Evolutionary conservation across 345 rosid genomes (phyloP).

Genomic region (Arabis hirsuta): DNA sequence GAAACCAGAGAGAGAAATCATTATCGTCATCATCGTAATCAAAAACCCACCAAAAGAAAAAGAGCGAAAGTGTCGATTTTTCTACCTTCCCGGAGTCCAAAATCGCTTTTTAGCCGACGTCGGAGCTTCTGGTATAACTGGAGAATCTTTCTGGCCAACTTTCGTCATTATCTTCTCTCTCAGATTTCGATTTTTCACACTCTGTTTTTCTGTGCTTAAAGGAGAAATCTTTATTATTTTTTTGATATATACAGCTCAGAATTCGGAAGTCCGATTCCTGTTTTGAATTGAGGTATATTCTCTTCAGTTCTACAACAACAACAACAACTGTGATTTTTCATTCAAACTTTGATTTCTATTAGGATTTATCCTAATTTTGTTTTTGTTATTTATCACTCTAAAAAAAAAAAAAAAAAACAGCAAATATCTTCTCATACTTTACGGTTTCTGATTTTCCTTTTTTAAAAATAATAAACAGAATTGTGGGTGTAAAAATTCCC

Average conservation of each 20-base stretch:
- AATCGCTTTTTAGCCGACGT: conserved; percentile 20
- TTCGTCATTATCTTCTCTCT: conserved; percentile 33
- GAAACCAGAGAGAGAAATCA: neutral
- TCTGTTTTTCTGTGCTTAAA: conserved; percentile 2
- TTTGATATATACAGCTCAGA: neutral
- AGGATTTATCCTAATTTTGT: conserved; percentile 14
- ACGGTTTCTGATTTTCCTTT: conserved; percentile 8
- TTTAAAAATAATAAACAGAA: conserved; percentile 6
- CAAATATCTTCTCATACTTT: conserved; percentile 16
- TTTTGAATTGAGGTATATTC: conserved; percentile 33
- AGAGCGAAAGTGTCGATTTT: neutral
- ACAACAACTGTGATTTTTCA: neutral
- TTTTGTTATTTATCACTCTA: neutral
- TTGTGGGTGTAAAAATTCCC: neutral
- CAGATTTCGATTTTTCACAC: conserved; percentile 16
- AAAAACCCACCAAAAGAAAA: neutral
- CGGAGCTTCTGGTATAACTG: conserved; percentile 17
- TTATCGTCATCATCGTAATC: conserved; percentile 5
- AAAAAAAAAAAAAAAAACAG: neutral
- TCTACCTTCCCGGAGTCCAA: conserved; percentile 61
- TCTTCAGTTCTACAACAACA: neutral
- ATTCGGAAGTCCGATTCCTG: conserved; percentile 7
- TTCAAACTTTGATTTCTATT: neutral
- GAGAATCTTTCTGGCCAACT: conserved; percentile 41
- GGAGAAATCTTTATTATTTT: too few relatives aligned